phyloP scores from a whole-genome alignment of 441 rosid species.

The Kokia cookei region DNA sequence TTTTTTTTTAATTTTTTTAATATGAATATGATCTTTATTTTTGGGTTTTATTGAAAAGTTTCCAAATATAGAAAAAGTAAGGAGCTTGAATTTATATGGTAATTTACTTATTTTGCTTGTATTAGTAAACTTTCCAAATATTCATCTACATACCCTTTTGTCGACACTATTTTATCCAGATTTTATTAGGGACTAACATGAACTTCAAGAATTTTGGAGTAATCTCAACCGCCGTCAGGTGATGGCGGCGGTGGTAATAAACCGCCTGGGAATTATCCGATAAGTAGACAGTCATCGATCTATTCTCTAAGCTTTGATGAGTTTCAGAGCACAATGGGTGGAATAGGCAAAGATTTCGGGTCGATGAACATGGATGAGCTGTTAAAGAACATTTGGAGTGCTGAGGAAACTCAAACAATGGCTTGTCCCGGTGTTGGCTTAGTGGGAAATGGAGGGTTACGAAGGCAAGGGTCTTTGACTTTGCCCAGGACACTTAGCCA shows the following conservation, averaged over 20 bases:
- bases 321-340: conserved; percentile 66
- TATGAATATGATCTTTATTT: not conserved
- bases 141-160: too few relatives aligned
- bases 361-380: conserved; percentile 97
- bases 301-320: conserved; percentile 85
- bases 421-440: conserved; percentile 20
- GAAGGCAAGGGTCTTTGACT: conserved; percentile 85
- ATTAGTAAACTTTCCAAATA: not conserved
- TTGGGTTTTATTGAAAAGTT: not conserved
- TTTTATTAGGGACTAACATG: conserved; percentile 46
- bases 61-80: not conserved
- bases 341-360: conserved; percentile 71
- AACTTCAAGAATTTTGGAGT: conserved; percentile 53
- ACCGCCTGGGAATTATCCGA: conserved; percentile 22
- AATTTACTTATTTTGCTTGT: not conserved
- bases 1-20: not conserved
- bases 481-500: conserved; percentile 84
- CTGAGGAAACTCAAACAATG: conserved; percentile 76
- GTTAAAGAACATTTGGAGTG: conserved; percentile 83
- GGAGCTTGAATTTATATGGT: not conserved
- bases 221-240: conserved; percentile 25
- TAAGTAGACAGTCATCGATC: conserved; percentile 70
- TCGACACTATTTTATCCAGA: conserved; percentile 22
- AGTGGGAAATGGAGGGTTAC: conserved; percentile 35
- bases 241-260: conserved; percentile 24